Percentiles rank a stretch among this genome's conserved stretches.
Evolutionary conservation across 2,329 filamentous ascomycete species (phyloP).

Genomic region (Cladosporium phlei): DNA sequence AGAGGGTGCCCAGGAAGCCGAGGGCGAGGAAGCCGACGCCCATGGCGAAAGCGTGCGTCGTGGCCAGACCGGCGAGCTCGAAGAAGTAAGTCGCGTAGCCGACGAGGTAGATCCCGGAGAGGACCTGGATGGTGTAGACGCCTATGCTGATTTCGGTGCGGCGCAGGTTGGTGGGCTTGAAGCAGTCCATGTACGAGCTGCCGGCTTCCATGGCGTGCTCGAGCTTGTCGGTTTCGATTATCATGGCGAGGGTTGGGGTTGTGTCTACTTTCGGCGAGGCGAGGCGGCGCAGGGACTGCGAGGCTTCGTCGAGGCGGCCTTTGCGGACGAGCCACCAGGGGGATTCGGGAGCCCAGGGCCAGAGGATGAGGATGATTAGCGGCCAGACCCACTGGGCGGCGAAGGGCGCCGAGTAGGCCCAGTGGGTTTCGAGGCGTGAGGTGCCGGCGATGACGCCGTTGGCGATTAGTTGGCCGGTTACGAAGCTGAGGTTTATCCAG

Average conservation of each 20-base stretch:
- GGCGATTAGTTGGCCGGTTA: slow-evolving; percentile 56
- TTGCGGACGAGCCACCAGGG: slow-evolving; percentile 38
- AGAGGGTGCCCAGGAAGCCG: slow-evolving; percentile 39
- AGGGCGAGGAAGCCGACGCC: slow-evolving; percentile 39
- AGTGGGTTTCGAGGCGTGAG: slow-evolving; percentile 29
- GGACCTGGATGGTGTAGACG: slow-evolving; percentile 41
- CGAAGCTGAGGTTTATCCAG: slow-evolving; percentile 60
- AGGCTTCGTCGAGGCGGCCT: slow-evolving; percentile 33
- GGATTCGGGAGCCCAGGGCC: slow-evolving; percentile 36
- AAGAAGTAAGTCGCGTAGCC: slow-evolving; percentile 48
- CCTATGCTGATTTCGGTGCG: slow-evolving; percentile 42
- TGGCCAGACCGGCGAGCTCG: slow-evolving; percentile 38
- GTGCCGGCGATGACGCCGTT: slow-evolving; percentile 37
- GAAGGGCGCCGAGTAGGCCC: slow-evolving; percentile 44
- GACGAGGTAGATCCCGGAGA: slow-evolving; percentile 41
- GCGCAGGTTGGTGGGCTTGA: slow-evolving; percentile 38
- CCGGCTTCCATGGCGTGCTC: slow-evolving; percentile 38
- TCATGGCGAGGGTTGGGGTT: slow-evolving; percentile 35
- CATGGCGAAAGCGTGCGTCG: slow-evolving; percentile 38
- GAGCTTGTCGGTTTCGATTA: slow-evolving; percentile 36
- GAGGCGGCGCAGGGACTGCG: slow-evolving; percentile 31
- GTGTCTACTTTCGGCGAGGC: slow-evolving; percentile 37
- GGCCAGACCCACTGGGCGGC: slow-evolving; percentile 43
- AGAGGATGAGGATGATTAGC: slow-evolving; percentile 33
- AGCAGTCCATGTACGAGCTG: slow-evolving; percentile 37